Base-by-base conservation (phyloP, 2,329 filamentous ascomycete genomes). In the Apiospora kogelbergensis region DNA sequence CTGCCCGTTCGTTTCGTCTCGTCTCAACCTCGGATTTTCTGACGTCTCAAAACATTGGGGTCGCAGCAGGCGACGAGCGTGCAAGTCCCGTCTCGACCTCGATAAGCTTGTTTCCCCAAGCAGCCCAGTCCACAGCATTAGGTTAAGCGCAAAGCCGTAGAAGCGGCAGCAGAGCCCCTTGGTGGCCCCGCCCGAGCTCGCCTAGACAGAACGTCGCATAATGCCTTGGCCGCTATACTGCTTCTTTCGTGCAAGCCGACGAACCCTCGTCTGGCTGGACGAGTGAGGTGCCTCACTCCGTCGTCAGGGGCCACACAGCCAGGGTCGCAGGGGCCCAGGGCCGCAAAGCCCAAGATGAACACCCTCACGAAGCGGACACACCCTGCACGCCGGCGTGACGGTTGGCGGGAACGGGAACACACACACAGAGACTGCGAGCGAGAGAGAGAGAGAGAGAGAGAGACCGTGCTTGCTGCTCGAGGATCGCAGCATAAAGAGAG, bases 21-120 rank as follows among this genome's bases (percentile, higher is more conserved):
- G 53, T 60, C 53, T 60, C 53, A 57, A 60, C 53, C 20, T 60
- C 30, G 7, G 53, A n/a, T 37, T 60, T 60, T 60, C 53, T 60
- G 53, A 60, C 53, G 53, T 60, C 53, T 60, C 53, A 60, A 60
- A 33, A 17, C 48, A 41, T 33, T n/a, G 26, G 46, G 46, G 53
- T 37, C 53, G 2, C 53, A 37, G 30, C 53, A 60, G 37, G 53
- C 30, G 53, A n/a, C 53, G 15, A n/a, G 13, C 13, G 9, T 10
- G 26, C 45, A 11, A 57, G 48, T 53, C 10, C 1, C 11, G 3
- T 30, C n/a, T 26, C 30, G 53, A n/a, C 53, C 15, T 37, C 17
- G 53, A 60, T 60, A 60, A 60, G 53, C 53, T 60, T 60, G 30
- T 60, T 60, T 60, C 30, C 53, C 53, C 53, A 11, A 37, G 26